Conservation (phyloP, 169 alveolate species). For the Cytauxzoon felis region DNA sequence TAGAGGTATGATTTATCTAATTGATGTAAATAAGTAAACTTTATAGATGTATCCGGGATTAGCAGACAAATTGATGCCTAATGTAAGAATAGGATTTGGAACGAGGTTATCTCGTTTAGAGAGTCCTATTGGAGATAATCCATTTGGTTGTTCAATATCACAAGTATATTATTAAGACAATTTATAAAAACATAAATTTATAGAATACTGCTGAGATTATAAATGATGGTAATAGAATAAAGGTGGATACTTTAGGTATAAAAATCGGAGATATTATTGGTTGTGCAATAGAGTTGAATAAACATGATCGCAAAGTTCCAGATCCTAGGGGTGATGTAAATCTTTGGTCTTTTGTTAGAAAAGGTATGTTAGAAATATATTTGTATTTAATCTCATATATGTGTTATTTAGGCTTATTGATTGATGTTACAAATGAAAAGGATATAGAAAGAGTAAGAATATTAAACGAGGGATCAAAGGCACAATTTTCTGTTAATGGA, state of each 20-base stretch:
- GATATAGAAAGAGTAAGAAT: constrained; percentile 36
- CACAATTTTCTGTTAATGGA: constrained; percentile 74
- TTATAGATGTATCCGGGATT: constrained; percentile 2
- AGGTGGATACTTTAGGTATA: constrained; percentile 1
- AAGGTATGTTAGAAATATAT: constrained; percentile 14
- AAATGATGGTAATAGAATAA: not conserved
- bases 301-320: constrained; percentile 54
- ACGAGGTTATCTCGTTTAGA: constrained; percentile 51
- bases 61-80: constrained; percentile 17
- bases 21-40: not conserved
- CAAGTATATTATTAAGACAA: constrained; percentile 42
- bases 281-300: constrained; percentile 54
- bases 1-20: not conserved
- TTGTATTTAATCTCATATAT: too few species aligned
- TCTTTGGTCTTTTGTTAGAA: constrained; percentile 72
- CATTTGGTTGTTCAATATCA: constrained; percentile 59
- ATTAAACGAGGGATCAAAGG: constrained; percentile 46
- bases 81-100: constrained; percentile 66
- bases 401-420: constrained; percentile 39
- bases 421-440: constrained; percentile 59
- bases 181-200: not conserved
- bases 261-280: constrained; percentile 64
- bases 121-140: constrained; percentile 65
- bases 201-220: constrained; percentile 12
- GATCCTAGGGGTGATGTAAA: constrained; percentile 72